A percentile compares a stretch with the other conserved stretches of the same genome.
These are phyloP conservation scores for Trichoderma sp. DNA, from an alignment of 2,329 filamentous ascomycete species.

Conservation along the genomic window DNA sequence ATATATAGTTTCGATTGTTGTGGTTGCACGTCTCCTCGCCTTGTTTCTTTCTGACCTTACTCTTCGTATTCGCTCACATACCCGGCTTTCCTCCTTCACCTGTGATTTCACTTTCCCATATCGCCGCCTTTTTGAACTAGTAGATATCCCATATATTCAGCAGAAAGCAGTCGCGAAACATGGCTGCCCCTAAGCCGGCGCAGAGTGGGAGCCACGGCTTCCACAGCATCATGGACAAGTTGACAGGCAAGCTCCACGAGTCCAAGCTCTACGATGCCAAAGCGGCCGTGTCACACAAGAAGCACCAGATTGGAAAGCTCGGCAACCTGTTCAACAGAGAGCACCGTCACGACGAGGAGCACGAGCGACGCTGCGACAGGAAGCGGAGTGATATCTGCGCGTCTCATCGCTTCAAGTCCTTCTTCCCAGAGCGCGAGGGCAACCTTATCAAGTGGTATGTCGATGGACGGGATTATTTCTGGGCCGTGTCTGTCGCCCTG, in stretches of 20 bases:
- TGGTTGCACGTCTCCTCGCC: background rate
- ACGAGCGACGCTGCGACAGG: slow-evolving; percentile 80
- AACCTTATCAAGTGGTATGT: slow-evolving; percentile 97
- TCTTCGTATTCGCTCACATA: background rate
- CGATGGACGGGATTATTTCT: slow-evolving; percentile 93
- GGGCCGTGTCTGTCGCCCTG: slow-evolving; percentile 87
- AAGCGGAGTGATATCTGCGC: slow-evolving; percentile 75
- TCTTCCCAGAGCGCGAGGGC: slow-evolving; percentile 80
- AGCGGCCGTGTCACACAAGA: slow-evolving; percentile 59
- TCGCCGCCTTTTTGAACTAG: background rate
- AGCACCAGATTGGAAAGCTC: slow-evolving; percentile 64
- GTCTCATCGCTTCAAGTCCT: slow-evolving; percentile 83
- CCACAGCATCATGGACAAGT: slow-evolving; percentile 47
- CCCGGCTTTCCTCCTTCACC: no score
- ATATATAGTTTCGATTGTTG: background rate
- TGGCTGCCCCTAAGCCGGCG: slow-evolving; percentile 8
- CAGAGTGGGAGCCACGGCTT: slow-evolving; percentile 35
- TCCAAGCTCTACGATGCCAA: slow-evolving; percentile 61
- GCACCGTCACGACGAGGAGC: slow-evolving; percentile 90
- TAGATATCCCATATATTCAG: background rate
- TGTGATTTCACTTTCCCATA: background rate
- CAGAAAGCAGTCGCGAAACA: background rate
- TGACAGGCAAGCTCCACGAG: slow-evolving; percentile 59
- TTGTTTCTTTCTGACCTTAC: background rate
- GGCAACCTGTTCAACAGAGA: slow-evolving; percentile 77